Evolutionary conservation across 2,329 filamentous ascomycete species (phyloP).

Genomic region (Graphiopsis chlorocephala): DNA sequence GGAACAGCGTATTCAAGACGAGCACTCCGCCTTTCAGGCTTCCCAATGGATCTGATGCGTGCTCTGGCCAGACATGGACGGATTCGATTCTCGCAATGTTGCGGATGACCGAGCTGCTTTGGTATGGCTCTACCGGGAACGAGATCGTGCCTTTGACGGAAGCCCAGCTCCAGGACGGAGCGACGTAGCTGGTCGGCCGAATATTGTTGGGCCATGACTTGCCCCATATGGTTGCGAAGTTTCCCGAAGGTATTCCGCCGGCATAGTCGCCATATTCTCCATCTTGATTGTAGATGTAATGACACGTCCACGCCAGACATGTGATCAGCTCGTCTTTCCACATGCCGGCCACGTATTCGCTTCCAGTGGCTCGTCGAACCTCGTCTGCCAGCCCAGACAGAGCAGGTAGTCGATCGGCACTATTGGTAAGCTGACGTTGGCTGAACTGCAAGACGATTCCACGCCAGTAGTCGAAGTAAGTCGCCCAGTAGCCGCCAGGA

Average conservation of each 20-base stretch:
- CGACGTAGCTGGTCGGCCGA: background rate
- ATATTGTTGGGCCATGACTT: background rate
- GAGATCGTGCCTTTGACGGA: conserved; percentile 5
- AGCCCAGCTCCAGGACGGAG: conserved; percentile 18
- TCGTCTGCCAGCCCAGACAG: background rate
- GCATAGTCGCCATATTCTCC: background rate
- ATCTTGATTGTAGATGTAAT: background rate
- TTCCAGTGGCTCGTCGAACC: background rate
- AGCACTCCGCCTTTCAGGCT: background rate
- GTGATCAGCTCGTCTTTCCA: conserved; percentile 2
- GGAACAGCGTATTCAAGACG: background rate
- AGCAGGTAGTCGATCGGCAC: background rate
- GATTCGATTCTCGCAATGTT: background rate
- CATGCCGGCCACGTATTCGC: background rate
- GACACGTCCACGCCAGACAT: background rate
- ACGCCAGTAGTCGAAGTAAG: background rate
- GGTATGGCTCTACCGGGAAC: background rate
- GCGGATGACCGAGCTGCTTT: background rate
- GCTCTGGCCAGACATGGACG: background rate
- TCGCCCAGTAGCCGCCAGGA: conserved; percentile 1
- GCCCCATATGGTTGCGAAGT: background rate
- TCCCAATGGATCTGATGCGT: background rate
- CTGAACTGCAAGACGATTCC: background rate
- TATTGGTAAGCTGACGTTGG: conserved; percentile 1
- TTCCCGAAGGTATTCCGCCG: background rate